Conservation (phyloP, 2,329 filamentous ascomycete species). For the Arthrobotrys iridis region DNA sequence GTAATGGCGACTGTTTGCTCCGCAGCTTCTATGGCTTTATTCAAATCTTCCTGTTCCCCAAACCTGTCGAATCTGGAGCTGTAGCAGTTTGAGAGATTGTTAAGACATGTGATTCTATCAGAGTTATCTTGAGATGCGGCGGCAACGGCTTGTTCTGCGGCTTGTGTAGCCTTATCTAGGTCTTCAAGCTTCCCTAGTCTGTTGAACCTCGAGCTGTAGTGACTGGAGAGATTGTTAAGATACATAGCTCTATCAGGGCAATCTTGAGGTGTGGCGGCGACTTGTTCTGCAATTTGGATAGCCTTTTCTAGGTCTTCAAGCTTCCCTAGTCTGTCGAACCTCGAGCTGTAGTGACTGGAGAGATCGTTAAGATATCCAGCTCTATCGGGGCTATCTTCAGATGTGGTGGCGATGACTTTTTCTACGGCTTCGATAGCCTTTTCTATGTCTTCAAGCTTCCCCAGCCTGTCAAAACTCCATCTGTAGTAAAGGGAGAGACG, state of each 20-base stretch:
- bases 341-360: background rate
- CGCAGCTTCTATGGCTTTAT: background rate
- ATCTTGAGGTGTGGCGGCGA: background rate
- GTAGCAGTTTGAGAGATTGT: constrained; percentile 8
- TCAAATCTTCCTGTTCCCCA: background rate
- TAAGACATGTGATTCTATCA: background rate
- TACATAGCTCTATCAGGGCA: background rate
- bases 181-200: background rate
- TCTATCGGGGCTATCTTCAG: constrained; percentile 18
- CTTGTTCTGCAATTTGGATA: background rate
- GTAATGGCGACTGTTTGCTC: background rate
- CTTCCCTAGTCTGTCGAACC: background rate
- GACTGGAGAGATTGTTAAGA: background rate
- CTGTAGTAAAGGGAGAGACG: background rate
- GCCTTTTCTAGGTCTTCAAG: background rate
- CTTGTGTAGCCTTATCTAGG: background rate
- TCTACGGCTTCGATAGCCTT: constrained; percentile 7
- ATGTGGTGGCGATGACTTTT: background rate
- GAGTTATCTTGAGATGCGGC: background rate
- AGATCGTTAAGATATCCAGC: background rate
- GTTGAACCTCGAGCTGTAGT: constrained; percentile 3
- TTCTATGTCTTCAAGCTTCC: background rate
- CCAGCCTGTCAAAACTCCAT: constrained; percentile 2
- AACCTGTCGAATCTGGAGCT: background rate
- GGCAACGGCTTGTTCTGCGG: background rate